Conservation (phyloP, 2,329 filamentous ascomycete species). For the Xylariomycetidae sp. region DNA sequence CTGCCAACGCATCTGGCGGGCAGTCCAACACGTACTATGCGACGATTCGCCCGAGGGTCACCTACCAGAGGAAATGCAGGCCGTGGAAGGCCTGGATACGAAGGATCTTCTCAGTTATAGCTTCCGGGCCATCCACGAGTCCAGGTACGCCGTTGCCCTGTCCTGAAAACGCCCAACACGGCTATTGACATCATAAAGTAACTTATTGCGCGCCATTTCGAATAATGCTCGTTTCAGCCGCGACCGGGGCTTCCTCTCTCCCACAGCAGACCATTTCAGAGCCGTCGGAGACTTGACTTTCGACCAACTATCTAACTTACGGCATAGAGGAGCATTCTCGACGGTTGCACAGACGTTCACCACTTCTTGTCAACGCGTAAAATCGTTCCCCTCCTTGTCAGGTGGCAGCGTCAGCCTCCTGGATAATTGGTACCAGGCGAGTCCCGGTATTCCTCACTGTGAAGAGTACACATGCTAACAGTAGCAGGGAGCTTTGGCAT, state of each 20-base stretch:
- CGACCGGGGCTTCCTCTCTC: constrained; percentile 37
- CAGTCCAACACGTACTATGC: constrained; percentile 73
- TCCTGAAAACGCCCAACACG: too few species aligned
- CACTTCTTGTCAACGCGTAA: constrained; percentile 64
- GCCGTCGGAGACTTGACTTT: constrained; percentile 71
- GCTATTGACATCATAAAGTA: constrained; percentile 45
- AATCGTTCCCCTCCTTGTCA: constrained; percentile 34
- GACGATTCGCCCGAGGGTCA: constrained; percentile 93
- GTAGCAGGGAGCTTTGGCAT: constrained; percentile 54
- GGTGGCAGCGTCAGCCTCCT: constrained; percentile 41
- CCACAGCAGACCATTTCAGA: constrained; percentile 50
- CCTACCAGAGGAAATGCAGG: constrained; percentile 68
- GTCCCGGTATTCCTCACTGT: constrained; percentile 10
- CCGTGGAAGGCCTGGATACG: constrained; percentile 64
- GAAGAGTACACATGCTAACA: background rate
- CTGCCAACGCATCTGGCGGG: constrained; percentile 68
- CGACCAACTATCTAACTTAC: constrained; percentile 71
- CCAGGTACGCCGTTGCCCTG: constrained; percentile 53
- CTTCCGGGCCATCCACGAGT: constrained; percentile 91
- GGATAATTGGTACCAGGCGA: constrained; percentile 64
- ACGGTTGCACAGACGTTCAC: constrained; percentile 87
- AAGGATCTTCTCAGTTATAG: constrained; percentile 93
- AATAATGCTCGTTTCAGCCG: constrained; percentile 45
- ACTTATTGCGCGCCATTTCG: constrained; percentile 61
- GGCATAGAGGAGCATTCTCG: constrained; percentile 89